phyloP scores from a whole-genome alignment of 176 grass and related monocot species.

The Zea luxurians region DNA sequence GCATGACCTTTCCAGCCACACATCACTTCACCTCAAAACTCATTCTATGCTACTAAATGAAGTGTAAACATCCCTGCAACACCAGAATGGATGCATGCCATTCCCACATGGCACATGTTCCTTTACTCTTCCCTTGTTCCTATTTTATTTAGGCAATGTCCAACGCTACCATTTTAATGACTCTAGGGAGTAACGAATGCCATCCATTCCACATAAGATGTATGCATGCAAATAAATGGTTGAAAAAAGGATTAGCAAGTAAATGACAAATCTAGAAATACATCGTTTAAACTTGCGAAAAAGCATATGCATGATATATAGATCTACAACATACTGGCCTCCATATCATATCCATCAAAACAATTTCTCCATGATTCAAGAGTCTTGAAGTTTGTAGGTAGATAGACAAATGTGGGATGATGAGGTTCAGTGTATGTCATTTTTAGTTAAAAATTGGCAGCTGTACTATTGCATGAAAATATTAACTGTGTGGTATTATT shows the following conservation, averaged over 20 bases:
- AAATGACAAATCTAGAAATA: not conserved
- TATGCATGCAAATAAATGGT: not conserved
- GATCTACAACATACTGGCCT: not conserved
- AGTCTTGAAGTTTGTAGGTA: slow-evolving; percentile 5
- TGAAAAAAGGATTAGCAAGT: not conserved
- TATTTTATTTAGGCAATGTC: not conserved
- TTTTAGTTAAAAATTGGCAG: too few relatives aligned
- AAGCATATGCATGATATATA: slow-evolving; percentile 13
- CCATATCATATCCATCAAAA: slow-evolving; percentile 9
- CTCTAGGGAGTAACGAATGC: not conserved
- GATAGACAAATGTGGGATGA: not conserved
- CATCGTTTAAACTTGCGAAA: not conserved
- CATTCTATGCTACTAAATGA: not conserved
- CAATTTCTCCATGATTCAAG: not conserved
- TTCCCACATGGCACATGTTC: not conserved
- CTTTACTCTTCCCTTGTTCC: not conserved
- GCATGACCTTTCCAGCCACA: not conserved
- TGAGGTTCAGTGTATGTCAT: not conserved
- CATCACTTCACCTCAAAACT: not conserved
- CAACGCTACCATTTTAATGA: not conserved
- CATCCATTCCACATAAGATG: not conserved
- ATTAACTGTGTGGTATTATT: slow-evolving; percentile 21
- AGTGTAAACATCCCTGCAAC: not conserved
- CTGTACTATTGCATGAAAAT: slow-evolving; percentile 26
- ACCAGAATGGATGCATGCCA: not conserved